A percentile compares a stretch with the other conserved stretches of the same genome.
Conservation (phyloP, 2,329 filamentous ascomycete species). For the Geosmithia morbida region DNA sequence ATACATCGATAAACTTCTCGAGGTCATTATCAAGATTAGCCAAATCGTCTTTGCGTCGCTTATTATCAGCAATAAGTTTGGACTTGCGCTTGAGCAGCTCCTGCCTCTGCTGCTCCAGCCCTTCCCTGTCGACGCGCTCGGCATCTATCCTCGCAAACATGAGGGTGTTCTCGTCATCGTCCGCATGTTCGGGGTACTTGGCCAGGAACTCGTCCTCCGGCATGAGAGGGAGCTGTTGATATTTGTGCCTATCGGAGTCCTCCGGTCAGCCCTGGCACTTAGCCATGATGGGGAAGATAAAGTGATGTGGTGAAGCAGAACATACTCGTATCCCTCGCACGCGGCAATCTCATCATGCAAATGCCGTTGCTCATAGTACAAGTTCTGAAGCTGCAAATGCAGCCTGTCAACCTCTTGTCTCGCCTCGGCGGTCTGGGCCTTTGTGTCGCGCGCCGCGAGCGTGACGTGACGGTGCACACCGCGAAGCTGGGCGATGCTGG, state of each 20-base stretch:
- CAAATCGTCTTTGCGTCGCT: constrained; percentile 84
- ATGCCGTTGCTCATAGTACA: constrained; percentile 92
- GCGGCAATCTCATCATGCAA: constrained; percentile 78
- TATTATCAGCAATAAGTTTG: constrained; percentile 58
- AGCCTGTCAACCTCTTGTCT: constrained; percentile 83
- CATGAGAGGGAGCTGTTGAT: constrained; percentile 75
- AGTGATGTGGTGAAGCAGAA: constrained; percentile 10
- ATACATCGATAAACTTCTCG: constrained; percentile 83
- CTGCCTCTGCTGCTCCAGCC: constrained; percentile 71
- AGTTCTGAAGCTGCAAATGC: constrained; percentile 84
- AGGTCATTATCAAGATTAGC: constrained; percentile 83
- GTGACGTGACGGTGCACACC: constrained; percentile 73
- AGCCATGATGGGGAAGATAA: no score
- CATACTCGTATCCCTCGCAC: constrained; percentile 84
- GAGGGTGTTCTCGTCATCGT: constrained; percentile 60
- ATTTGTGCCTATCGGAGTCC: constrained; percentile 84
- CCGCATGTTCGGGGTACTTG: constrained; percentile 59
- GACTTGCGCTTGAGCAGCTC: constrained; percentile 54
- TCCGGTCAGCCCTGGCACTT: no score
- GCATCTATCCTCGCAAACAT: constrained; percentile 88
- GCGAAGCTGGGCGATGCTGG: constrained; percentile 66
- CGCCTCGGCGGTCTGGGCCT: constrained; percentile 71
- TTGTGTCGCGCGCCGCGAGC: constrained; percentile 71
- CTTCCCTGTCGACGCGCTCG: constrained; percentile 72
- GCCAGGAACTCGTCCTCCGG: constrained; percentile 68